These are phyloP conservation scores for Stropharia rugosoannulata DNA, from an alignment of 768 basidiomycete species.

Conservation along the genomic window DNA sequence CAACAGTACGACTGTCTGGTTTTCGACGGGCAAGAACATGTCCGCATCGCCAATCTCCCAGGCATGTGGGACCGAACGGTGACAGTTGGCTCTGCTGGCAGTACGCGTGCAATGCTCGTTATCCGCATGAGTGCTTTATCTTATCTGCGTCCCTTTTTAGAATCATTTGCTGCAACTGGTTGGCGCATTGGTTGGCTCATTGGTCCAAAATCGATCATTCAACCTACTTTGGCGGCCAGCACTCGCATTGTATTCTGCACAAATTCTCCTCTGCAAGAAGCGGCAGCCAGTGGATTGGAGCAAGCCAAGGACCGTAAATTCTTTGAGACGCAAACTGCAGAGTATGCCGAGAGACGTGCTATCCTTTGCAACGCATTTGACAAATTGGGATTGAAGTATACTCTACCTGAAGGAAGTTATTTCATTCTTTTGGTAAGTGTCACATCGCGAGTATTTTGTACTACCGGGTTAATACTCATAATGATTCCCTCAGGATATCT, in stretches of 20 bases:
- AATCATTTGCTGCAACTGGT: slow-evolving; percentile 95
- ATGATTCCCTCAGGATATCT: slow-evolving; percentile 54
- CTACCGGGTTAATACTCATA: neutral
- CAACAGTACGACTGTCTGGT: slow-evolving; percentile 89
- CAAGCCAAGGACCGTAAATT: slow-evolving; percentile 68
- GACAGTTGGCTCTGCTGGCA: slow-evolving; percentile 94
- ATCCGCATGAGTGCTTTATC: neutral
- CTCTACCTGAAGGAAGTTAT: slow-evolving; percentile 87
- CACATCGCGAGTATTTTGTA: neutral
- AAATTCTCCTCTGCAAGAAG: slow-evolving; percentile 95
- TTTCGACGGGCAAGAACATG: slow-evolving; percentile 84
- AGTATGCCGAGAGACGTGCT: slow-evolving; percentile 79
- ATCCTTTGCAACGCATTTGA: slow-evolving; percentile 84
- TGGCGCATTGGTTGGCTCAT: slow-evolving; percentile 98
- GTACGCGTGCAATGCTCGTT: slow-evolving; percentile 41
- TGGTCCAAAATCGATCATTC: slow-evolving; percentile 79
- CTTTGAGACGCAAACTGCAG: slow-evolving; percentile 71
- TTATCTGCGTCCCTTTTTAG: slow-evolving; percentile 36
- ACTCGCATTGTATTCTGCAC: slow-evolving; percentile 96
- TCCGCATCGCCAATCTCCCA: slow-evolving; percentile 91
- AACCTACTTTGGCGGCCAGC: slow-evolving; percentile 84
- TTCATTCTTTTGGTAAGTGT: slow-evolving; percentile 77
- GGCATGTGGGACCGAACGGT: slow-evolving; percentile 99
- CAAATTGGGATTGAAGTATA: slow-evolving; percentile 79
- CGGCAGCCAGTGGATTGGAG: slow-evolving; percentile 87